These are phyloP conservation scores for Polysphondylium violaceum DNA, from an alignment of 78 protist genomes.

Conservation along the genomic window DNA sequence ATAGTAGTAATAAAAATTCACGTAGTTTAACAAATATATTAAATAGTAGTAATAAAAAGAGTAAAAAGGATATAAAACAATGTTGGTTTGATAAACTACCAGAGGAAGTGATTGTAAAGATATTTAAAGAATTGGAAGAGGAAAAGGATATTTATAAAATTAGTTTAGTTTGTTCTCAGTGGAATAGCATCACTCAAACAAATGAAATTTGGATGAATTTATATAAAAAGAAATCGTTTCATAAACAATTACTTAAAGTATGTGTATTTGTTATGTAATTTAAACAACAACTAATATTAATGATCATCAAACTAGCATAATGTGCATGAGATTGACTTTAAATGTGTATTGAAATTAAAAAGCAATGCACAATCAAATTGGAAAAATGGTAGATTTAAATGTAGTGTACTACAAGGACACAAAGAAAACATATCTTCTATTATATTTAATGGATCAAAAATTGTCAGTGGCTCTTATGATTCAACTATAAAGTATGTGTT, in stretches of 20 bases:
- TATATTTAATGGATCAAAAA: slow-evolving; percentile 1
- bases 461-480: slow-evolving; percentile 43
- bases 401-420: slow-evolving; percentile 17
- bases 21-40: no score
- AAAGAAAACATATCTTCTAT: slow-evolving; percentile 16
- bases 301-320: slow-evolving; percentile 3
- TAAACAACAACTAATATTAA: not conserved
- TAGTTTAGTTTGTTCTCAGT: not conserved
- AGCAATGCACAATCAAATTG: slow-evolving; percentile 17
- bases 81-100: slow-evolving; percentile 14
- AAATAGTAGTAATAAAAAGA: not conserved
- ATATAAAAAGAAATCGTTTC: slow-evolving; percentile 14
- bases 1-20: no score
- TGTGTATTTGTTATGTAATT: not conserved
- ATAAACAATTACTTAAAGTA: slow-evolving; percentile 21
- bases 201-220: slow-evolving; percentile 27
- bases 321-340: slow-evolving; percentile 24
- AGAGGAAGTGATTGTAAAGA: slow-evolving; percentile 6
- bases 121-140: slow-evolving; percentile 16
- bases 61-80: not conserved
- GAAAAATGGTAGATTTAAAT: slow-evolving; percentile 33
- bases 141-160: slow-evolving; percentile 4
- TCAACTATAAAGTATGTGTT: slow-evolving; percentile 19
- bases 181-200: not conserved
- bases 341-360: slow-evolving; percentile 4